Evolutionary conservation across 495 filamentous ascomycete species (phyloP), one percentile per base, ranked within the genome.

Genomic region (Trichoderma reesei): DNA sequence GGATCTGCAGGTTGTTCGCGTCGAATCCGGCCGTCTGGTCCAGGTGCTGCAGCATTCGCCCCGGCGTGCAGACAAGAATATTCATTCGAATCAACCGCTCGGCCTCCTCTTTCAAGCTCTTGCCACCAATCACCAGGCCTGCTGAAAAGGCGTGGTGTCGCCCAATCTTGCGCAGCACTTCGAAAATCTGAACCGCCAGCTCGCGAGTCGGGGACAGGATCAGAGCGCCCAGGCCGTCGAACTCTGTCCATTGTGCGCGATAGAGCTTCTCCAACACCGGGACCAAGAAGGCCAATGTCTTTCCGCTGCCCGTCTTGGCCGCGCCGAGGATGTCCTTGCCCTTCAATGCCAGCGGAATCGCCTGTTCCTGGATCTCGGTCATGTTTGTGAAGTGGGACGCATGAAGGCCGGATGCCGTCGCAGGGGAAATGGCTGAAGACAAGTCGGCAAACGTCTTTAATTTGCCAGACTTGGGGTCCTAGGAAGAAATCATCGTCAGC

Each of bases 251-350:
- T 84, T 85, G 88, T 63, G 83, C 85, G 65, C 90, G 86, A 75
- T 95, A 96, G n/a, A 99, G 85, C 68, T 92, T 94, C 72, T 99
- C 94, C 62, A 99, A 83, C 6, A 96, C 87, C 2, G 94, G 94
- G 6, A 98, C 75, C 11, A 99, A 74, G 72, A 99, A 99, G 4
- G 95, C 89, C 44, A 99, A 79, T 0, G 94, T 99, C 77, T 99
- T 99, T 65, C 94, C 94, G 74, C 89, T 93, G 56, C 94, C 94
- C 1, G 94, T 99, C 74, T 96, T 97, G 46, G 94, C 94, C 31
- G 95, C 94, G 48, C 94, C 94, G 61, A 99, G 88, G 41, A 97
- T 88, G 71, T 99, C 95, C 31, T 80, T 78, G 61, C 91, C 92
- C 75, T 95, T 91, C 64, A 99, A 80, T 5, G 89, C 92, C 61